Percentiles rank a stretch among this genome's conserved stretches.
Conservation (phyloP, 2,329 filamentous ascomycete genomes). For the Raffaelea albimanens region DNA sequence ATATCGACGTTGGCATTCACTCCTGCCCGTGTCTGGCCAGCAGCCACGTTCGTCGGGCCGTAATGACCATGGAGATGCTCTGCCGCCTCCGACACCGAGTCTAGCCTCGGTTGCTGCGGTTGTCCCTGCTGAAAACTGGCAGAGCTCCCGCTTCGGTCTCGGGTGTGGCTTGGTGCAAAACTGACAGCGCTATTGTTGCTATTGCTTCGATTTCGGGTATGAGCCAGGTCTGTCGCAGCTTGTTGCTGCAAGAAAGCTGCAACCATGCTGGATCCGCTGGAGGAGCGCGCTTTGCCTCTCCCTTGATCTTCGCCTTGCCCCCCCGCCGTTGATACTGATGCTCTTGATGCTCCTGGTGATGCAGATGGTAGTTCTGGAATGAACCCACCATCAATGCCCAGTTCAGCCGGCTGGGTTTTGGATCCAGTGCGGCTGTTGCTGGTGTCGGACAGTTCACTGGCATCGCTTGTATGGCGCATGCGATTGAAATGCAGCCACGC, state of each 20-base stretch:
- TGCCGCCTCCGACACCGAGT: constrained; percentile 29
- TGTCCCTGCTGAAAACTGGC: constrained; percentile 5
- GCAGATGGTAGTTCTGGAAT: constrained; percentile 28
- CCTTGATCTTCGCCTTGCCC: not conserved
- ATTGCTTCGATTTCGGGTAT: constrained; percentile 15
- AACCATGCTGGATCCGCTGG: constrained; percentile 13
- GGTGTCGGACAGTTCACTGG: constrained; percentile 27
- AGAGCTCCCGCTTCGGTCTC: constrained; percentile 15
- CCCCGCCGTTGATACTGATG: too few species aligned
- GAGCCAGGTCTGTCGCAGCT: constrained; percentile 3
- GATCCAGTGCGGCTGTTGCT: constrained; percentile 10
- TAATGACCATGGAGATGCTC: constrained; percentile 38
- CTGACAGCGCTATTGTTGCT: constrained; percentile 8
- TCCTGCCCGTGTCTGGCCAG: constrained; percentile 31
- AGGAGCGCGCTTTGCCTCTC: constrained; percentile 13
- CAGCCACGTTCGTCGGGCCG: constrained; percentile 28
- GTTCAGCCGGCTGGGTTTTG: constrained; percentile 25
- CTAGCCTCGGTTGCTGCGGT: constrained; percentile 14
- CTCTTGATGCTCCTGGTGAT: not conserved
- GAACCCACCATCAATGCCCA: constrained; percentile 23
- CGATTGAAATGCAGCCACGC: constrained; percentile 19
- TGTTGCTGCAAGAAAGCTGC: constrained; percentile 12
- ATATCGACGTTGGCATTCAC: constrained; percentile 3
- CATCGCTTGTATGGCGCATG: constrained; percentile 31
- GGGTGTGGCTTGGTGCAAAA: constrained; percentile 5